Evolutionary conservation across 371 early-diverging fungal genomes (phyloP).

Genomic region (Mortierella polycephala): DNA sequence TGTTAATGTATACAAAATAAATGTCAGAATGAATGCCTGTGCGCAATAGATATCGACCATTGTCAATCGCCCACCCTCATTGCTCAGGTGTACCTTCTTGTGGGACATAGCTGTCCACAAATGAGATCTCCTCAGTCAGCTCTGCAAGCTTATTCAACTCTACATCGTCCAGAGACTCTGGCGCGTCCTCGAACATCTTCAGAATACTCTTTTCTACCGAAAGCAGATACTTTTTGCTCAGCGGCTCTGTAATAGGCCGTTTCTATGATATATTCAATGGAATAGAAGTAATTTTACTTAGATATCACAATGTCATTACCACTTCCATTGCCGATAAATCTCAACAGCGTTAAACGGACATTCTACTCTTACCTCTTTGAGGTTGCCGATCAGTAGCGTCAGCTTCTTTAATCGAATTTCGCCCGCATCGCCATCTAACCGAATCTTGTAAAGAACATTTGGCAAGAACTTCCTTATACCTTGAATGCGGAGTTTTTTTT

Average conservation of each 20-base stretch:
- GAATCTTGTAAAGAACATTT: slow-evolving; percentile 32
- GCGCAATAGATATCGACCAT: not conserved
- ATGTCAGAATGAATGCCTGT: not conserved
- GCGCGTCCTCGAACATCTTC: slow-evolving; percentile 52
- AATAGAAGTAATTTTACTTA: not conserved
- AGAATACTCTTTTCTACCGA: slow-evolving; percentile 46
- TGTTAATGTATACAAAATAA: not conserved
- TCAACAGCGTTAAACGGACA: too few relatives aligned
- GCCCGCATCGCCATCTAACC: slow-evolving; percentile 44
- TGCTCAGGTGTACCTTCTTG: slow-evolving; percentile 15
- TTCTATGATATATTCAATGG: slow-evolving; percentile 13
- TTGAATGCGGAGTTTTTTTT: not conserved
- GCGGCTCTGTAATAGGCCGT: slow-evolving; percentile 26
- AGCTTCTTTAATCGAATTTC: slow-evolving; percentile 45
- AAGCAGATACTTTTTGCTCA: slow-evolving; percentile 35
- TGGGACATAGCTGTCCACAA: slow-evolving; percentile 23
- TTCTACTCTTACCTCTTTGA: slow-evolving; percentile 26
- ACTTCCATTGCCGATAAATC: too few relatives aligned
- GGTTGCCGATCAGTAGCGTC: slow-evolving; percentile 40
- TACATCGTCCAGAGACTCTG: slow-evolving; percentile 38
- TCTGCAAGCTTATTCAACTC: slow-evolving; percentile 42
- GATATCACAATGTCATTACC: not conserved
- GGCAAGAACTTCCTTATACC: slow-evolving; percentile 22
- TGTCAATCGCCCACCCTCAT: not conserved
- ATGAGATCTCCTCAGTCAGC: slow-evolving; percentile 35